These are phyloP conservation scores for Candida freyschussii DNA, from an alignment of 1,139 yeast genomes.

Conservation along the genomic window DNA sequence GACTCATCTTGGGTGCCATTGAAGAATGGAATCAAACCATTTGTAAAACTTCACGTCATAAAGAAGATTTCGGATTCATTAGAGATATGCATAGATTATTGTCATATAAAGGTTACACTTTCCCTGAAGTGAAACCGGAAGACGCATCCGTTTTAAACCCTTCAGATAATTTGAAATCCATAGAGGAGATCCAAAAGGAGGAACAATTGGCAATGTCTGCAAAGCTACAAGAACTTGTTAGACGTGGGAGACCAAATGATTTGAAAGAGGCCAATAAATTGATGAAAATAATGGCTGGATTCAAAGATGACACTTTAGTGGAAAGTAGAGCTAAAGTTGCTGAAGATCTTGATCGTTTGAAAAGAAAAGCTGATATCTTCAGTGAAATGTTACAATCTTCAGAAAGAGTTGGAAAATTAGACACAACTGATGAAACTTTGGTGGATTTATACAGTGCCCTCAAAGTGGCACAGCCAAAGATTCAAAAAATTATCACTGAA, in stretches of 20 bases:
- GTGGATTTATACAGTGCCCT: constrained; percentile 74
- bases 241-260: constrained; percentile 95
- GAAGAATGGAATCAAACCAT: constrained; percentile 98
- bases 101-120: constrained; percentile 80
- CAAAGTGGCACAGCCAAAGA: constrained; percentile 82
- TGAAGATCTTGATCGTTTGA: constrained; percentile 79
- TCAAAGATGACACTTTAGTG: constrained; percentile 67
- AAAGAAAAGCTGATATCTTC: constrained; percentile 83
- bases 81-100: constrained; percentile 94
- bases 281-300: constrained; percentile 98
- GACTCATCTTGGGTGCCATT: constrained; percentile 80
- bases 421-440: constrained; percentile 64
- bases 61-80: constrained; percentile 86
- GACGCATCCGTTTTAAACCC: constrained; percentile 94
- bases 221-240: constrained; percentile 87
- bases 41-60: constrained; percentile 84
- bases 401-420: constrained; percentile 48
- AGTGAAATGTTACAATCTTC: constrained; percentile 79
- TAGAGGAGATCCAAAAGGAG: constrained; percentile 87
- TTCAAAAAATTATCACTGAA: constrained; percentile 77
- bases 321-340: constrained; percentile 74
- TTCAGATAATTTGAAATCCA: constrained; percentile 80
- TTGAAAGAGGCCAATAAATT: constrained; percentile 92
- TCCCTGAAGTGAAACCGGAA: constrained; percentile 87
- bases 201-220: constrained; percentile 93